Evolutionary conservation across 257 asterid species (phyloP).

Genomic region (Coffea canephora): DNA sequence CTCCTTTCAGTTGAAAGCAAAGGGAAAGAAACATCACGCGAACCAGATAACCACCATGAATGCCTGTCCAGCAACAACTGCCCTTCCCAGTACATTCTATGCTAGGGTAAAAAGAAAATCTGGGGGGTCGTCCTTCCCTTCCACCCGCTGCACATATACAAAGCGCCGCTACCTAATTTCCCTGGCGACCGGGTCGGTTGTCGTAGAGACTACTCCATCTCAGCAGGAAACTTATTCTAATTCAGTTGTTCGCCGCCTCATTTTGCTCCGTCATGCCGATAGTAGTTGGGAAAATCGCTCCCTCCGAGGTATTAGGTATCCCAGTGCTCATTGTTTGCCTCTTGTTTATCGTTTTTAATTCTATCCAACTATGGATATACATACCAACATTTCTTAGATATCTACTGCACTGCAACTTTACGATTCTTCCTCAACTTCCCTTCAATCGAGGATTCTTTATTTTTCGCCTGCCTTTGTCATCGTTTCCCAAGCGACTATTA

Average conservation of each 20-base stretch:
- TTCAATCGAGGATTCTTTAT: no score
- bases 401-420: no score
- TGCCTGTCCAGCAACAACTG: slow-evolving; percentile 5
- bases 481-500: no score
- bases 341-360: background rate
- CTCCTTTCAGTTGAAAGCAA: no score
- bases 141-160: background rate
- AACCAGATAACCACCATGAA: background rate
- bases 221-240: slow-evolving; percentile 38
- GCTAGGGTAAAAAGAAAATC: no score
- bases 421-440: no score
- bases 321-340: no score
- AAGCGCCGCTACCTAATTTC: slow-evolving; percentile 6
- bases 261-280: slow-evolving; percentile 76
- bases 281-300: slow-evolving; percentile 66
- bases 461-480: background rate
- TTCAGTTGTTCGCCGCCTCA: slow-evolving; percentile 60
- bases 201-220: slow-evolving; percentile 37
- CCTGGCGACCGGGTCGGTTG: slow-evolving; percentile 26
- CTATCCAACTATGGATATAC: background rate
- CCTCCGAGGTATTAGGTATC: slow-evolving; percentile 45
- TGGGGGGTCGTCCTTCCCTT: background rate
- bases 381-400: background rate
- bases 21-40: background rate
- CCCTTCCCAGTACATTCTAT: background rate